Base-by-base conservation (phyloP, 116 monocot species). In the Papilionanthe hybrid region DNA sequence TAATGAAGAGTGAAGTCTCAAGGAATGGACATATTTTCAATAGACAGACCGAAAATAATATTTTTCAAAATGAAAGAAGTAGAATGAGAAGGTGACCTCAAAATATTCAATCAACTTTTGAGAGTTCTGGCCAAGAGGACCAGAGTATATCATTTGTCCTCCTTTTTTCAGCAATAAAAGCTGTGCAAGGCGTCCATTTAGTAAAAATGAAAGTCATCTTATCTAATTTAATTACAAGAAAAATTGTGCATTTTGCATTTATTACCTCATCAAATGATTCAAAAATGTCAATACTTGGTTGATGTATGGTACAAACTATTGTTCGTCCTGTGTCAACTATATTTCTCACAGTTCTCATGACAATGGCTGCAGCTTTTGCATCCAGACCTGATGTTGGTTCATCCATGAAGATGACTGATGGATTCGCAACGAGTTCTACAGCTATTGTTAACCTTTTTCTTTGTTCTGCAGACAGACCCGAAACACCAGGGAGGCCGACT, bases 101-200 rank as follows among this genome's bases (percentile, higher is more conserved):
- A 88, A 85, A 78, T 88, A 88, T 78, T 83, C 83, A 42, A 88
- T 82, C 58, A 82, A 75, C 25, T 86, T 83, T 43, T 86, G 76
- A 58, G 86, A 89, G 22, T 83, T 67, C 29, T 41, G 71, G 22
- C 86, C 88, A 10, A 89, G 83, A 37, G 72, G 78, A 78, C 88
- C 88, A 20, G 77, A 80, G 73, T 89, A 89, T 80, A 83, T 89
- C 58, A 83, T 78, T 66, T 83, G 88, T 25, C 88, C 88, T 47
- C 86, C 83, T 69, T 77, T 56, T 69, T 82, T 56, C 81, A 86
- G 79, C 77, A 89, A 57, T 27, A 89, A 79, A 7, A 89, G 83
- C 79, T 83, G 45, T 45, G 45, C 45, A 45, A 56, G 20, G 20
- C 19, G 79, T 56, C 13, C 0, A 53, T 53, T 72, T 83, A 58